A percentile compares a stretch with the other conserved stretches of the same genome.
phyloP scores from a whole-genome alignment of 305 asterid species.

The Fraxinus angustifolia region DNA sequence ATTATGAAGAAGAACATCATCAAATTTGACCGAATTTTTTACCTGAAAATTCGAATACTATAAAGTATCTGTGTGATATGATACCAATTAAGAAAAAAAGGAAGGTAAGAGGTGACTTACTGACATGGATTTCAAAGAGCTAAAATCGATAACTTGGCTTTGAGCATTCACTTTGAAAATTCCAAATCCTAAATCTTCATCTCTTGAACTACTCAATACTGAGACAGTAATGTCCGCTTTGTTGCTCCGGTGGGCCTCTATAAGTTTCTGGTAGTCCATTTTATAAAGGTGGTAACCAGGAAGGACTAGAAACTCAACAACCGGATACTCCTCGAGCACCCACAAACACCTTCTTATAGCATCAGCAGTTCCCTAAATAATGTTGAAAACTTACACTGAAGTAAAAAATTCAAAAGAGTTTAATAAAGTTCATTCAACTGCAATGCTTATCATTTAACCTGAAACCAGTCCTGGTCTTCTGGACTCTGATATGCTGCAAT shows the following conservation, averaged over 20 bases:
- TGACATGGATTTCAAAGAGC: conserved; percentile 16
- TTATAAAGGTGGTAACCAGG: conserved; percentile 76
- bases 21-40: conserved; percentile 11
- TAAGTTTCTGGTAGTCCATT: conserved; percentile 62
- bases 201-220: conserved; percentile 28
- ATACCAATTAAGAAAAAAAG: background rate
- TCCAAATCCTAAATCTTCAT: conserved; percentile 46
- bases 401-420: background rate
- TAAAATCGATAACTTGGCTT: conserved; percentile 45
- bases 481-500: conserved; percentile 86
- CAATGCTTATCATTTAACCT: conserved; percentile 37
- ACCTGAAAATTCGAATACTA: conserved; percentile 33
- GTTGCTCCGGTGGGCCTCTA: conserved; percentile 44
- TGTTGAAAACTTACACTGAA: background rate
- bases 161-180: conserved; percentile 40
- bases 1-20: background rate
- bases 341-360: conserved; percentile 72
- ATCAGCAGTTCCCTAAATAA: conserved; percentile 72
- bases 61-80: background rate
- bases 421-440: background rate
- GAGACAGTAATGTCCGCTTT: conserved; percentile 54
- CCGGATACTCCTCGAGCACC: conserved; percentile 62
- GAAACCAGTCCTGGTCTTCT: conserved; percentile 78
- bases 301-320: conserved; percentile 56
- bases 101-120: conserved; percentile 26